phyloP scores from a whole-genome alignment of 441 rosid species.

The Syzygium malaccense region DNA sequence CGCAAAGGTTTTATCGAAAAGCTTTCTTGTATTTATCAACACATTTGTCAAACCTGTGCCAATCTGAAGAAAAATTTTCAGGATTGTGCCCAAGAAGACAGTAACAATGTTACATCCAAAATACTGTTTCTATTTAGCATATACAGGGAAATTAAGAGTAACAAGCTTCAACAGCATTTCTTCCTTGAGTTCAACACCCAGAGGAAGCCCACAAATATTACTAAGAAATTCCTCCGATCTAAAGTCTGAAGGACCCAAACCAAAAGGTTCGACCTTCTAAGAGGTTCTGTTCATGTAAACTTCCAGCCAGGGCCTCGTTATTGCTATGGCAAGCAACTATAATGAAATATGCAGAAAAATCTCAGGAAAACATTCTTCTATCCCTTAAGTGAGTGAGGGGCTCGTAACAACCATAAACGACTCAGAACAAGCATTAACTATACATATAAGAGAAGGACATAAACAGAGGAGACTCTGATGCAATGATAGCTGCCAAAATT shows the following conservation, averaged over 20 bases:
- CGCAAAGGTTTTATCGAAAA: slow-evolving; percentile 55
- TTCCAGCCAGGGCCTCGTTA: background rate
- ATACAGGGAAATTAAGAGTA: background rate
- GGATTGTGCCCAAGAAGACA: background rate
- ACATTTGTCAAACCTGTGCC: slow-evolving; percentile 84
- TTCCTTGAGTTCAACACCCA: background rate
- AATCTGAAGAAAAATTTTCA: slow-evolving; percentile 33
- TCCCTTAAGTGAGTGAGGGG: background rate
- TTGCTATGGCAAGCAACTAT: background rate
- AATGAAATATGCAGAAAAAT: background rate
- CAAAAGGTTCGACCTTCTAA: background rate
- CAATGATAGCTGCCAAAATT: background rate
- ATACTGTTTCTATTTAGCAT: background rate
- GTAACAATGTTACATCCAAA: background rate
- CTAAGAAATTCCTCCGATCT: background rate
- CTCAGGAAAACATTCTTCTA: background rate
- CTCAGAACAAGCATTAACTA: background rate
- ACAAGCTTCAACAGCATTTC: background rate
- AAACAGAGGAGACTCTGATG: background rate
- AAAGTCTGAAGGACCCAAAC: background rate
- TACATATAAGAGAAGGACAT: background rate
- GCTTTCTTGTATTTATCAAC: slow-evolving; percentile 56
- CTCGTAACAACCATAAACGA: background rate
- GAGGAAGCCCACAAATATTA: background rate
- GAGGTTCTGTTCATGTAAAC: background rate